A percentile compares a stretch with the other conserved stretches of the same genome.
These are phyloP conservation scores for Clitopilus passeckerianus DNA, from an alignment of 768 basidiomycete genomes.

Conservation along the genomic window DNA sequence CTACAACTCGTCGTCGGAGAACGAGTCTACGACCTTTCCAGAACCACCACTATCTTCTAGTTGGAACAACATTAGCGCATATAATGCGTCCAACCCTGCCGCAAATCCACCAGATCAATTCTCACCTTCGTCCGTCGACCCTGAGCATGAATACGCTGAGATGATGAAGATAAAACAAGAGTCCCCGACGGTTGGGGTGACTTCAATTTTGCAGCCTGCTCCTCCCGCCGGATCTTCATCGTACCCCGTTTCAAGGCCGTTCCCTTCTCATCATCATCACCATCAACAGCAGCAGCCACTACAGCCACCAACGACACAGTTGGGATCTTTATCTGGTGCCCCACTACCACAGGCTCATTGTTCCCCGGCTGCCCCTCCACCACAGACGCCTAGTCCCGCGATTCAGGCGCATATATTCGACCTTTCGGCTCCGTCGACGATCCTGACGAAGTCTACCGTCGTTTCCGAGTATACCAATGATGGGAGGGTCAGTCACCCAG, in stretches of 20 bases:
- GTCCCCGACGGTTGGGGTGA: not conserved
- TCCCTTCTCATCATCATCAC: not conserved
- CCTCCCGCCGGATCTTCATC: not conserved
- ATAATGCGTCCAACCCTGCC: not conserved
- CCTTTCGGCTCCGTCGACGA: constrained; percentile 4
- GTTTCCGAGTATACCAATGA: not conserved
- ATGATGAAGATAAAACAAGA: not conserved
- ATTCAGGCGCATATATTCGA: constrained; percentile 11
- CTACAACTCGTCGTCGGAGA: not conserved
- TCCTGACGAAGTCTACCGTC: not conserved
- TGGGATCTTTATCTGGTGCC: too few species aligned
- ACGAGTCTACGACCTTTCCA: not conserved
- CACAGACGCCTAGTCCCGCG: constrained; percentile 6
- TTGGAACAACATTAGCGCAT: not conserved
- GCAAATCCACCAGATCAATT: not conserved
- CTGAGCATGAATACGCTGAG: not conserved
- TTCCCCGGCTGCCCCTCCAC: not conserved
- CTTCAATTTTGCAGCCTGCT: not conserved
- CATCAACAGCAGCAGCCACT: not conserved
- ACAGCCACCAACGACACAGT: too few species aligned
- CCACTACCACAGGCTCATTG: too few species aligned
- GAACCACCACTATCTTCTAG: not conserved
- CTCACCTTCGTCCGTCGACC: not conserved
- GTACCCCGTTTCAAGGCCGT: not conserved
- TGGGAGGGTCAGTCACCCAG: not conserved